phyloP scores from a whole-genome alignment of 2,329 filamentous ascomycete species.

The Colletotrichum spinosum region DNA sequence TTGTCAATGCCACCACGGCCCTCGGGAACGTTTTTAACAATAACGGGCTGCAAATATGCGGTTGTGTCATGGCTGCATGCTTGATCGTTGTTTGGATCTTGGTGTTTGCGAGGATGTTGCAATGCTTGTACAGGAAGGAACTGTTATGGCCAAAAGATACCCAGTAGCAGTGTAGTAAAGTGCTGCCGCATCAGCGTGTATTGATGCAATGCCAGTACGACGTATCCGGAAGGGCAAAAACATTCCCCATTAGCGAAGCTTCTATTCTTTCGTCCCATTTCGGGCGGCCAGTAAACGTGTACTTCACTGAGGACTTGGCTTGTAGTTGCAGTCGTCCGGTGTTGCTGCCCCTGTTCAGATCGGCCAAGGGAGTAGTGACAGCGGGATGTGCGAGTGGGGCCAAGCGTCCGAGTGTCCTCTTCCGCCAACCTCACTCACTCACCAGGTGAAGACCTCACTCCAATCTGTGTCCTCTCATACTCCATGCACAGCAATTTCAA shows the following conservation, averaged over 20 bases:
- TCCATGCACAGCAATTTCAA: no score
- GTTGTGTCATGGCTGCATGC: conserved; percentile 73
- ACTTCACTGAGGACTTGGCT: no score
- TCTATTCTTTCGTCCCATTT: no score
- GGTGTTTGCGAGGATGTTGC: conserved; percentile 77
- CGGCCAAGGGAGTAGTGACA: conserved; percentile 28
- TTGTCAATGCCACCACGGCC: conserved; percentile 79
- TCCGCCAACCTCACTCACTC: conserved; percentile 21
- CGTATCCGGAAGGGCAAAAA: no score
- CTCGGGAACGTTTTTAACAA: conserved; percentile 73
- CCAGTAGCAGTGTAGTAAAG: conserved; percentile 11
- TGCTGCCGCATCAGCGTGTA: no score
- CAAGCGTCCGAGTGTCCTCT: conserved; percentile 2
- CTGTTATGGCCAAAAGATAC: conserved; percentile 81
- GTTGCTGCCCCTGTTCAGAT: conserved; percentile 6
- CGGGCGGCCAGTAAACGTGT: no score
- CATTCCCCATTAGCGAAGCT: no score
- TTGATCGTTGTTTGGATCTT: conserved; percentile 76
- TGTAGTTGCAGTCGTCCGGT: not conserved
- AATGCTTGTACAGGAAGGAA: conserved; percentile 72
- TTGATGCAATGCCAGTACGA: no score
- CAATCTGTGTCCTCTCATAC: conserved; percentile 12
- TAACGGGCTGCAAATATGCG: conserved; percentile 72
- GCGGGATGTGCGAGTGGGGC: conserved; percentile 25
- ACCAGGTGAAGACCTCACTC: not conserved